Evolutionary conservation across 306 rosid genomes (phyloP).

Genomic region (Corylus avellana): DNA sequence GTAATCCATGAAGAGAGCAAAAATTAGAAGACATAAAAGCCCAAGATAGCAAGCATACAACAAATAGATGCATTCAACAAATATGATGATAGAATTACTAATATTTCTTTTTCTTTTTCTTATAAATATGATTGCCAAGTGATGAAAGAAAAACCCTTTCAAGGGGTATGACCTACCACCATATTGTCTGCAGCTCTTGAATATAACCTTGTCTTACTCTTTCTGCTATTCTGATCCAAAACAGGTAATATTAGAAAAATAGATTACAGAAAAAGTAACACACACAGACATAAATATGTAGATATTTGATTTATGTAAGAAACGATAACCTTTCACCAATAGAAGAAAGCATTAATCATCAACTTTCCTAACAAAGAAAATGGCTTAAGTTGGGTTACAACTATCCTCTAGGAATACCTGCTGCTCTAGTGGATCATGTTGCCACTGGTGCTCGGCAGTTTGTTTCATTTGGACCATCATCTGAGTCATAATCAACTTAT

Average conservation of each 20-base stretch:
- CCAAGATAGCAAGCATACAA: slow-evolving; percentile 2
- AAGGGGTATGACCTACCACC: slow-evolving; percentile 36
- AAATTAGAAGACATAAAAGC: slow-evolving; percentile 21
- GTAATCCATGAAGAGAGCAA: slow-evolving; percentile 23
- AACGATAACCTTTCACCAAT: slow-evolving; percentile 9
- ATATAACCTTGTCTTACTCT: slow-evolving; percentile 29
- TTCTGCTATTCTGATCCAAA: slow-evolving; percentile 33
- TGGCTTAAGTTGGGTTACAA: slow-evolving; percentile 20
- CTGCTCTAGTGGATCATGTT: slow-evolving; percentile 31
- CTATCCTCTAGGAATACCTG: slow-evolving; percentile 33
- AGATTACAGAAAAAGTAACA: slow-evolving; percentile 9
- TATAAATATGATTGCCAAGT: background rate
- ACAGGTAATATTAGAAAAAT: background rate
- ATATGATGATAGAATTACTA: slow-evolving; percentile 1
- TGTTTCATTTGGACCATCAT: slow-evolving; percentile 20
- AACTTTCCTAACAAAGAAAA: slow-evolving; percentile 13
- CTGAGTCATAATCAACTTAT: slow-evolving; percentile 27
- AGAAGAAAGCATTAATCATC: slow-evolving; percentile 17
- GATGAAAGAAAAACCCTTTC: background rate
- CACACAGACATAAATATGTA: background rate
- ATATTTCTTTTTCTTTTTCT: background rate
- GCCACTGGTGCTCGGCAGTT: slow-evolving; percentile 28
- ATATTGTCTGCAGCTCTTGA: slow-evolving; percentile 23
- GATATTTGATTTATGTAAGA: background rate
- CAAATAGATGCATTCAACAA: slow-evolving; percentile 12